Conservation (phyloP, 306 rosid species). For the Citrullus colocynthis region DNA sequence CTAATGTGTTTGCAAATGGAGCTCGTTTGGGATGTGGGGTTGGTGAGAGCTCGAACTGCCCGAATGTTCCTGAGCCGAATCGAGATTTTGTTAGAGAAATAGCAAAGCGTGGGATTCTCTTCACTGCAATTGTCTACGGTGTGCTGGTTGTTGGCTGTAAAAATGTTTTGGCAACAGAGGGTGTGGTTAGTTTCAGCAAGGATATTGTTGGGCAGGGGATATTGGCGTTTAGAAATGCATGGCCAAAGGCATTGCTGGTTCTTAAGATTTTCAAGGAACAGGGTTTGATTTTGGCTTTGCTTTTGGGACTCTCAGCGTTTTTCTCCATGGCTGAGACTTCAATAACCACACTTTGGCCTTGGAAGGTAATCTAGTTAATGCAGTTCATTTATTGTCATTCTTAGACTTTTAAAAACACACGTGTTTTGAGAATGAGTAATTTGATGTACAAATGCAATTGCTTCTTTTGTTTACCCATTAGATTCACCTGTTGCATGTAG, state of each 20-base stretch:
- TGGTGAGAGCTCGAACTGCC: constrained; percentile 15
- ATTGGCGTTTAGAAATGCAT: constrained; percentile 52
- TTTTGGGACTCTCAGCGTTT: constrained; percentile 90
- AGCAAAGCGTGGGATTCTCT: constrained; percentile 42
- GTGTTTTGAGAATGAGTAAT: neutral
- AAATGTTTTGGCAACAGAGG: constrained; percentile 57
- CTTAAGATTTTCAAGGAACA: constrained; percentile 84
- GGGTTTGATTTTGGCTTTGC: constrained; percentile 67
- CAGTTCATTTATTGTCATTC: neutral
- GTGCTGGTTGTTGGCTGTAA: constrained; percentile 45
- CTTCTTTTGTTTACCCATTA: neutral
- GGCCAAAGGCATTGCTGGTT: constrained; percentile 69
- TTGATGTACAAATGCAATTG: neutral
- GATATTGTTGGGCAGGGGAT: constrained; percentile 63
- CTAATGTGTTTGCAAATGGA: constrained; percentile 15
- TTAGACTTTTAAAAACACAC: neutral
- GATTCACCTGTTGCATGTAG: neutral
- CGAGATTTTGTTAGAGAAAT: constrained; percentile 24
- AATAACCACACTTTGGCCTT: constrained; percentile 96
- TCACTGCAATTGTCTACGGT: constrained; percentile 61
- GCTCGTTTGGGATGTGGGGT: constrained; percentile 27
- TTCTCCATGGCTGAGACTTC: constrained; percentile 99
- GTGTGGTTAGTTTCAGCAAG: constrained; percentile 50
- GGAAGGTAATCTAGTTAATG: constrained; percentile 55
- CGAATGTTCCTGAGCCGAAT: constrained; percentile 23